Evolutionary conservation across 192 early-diverging fungal genomes (phyloP), one percentile per base, ranked within the genome.

Genomic region (Podila epigama): DNA sequence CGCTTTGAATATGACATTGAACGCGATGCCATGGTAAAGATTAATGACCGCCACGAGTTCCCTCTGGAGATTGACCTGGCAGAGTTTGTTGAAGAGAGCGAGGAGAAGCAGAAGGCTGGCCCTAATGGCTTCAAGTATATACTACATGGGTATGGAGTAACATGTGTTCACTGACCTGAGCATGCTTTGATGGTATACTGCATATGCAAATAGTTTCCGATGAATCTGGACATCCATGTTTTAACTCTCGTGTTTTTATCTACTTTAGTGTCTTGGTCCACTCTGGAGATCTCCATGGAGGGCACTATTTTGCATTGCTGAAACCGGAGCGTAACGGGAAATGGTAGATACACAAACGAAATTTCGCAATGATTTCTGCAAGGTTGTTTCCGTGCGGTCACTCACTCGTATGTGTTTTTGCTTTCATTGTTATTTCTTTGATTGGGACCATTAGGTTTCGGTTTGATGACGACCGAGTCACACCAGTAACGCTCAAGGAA

Each of bases 41-140:
- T 96, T 81, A 98, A 98, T 83, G 96, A 97, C 79, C 90, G 96
- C n/a, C 89, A 96, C 73, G 96, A 97, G 81, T 99, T 97, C 79
- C 94, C 96, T 6, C 77, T 83, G 34, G 85, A 90, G 50, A 92
- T 98, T 61, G 94, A 98, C 63, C 80, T 99, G 35, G 89, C 88
- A 32, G 87, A 91, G 29, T 99, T 93, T 82, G 83, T 98, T 41
- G 82, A 83, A 2, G 81, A 85, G 3, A 84, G 89, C 12, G 91
- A 89, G 10, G 88, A 90, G 65, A 86, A 82, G 63, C 70, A 84
- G 35, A 83, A 83, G 44, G 65, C 87, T 27, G 91, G 94, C 2
- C 55, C 60, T 11, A 41, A 77, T 54, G 73, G 73, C 34, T 68
- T 77, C 79, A 86, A 86, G 37, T 99, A 99, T 82, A 75, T 84